Conservation (phyloP, 2,329 filamentous ascomycete species). For the Nectriaceae sp. region DNA sequence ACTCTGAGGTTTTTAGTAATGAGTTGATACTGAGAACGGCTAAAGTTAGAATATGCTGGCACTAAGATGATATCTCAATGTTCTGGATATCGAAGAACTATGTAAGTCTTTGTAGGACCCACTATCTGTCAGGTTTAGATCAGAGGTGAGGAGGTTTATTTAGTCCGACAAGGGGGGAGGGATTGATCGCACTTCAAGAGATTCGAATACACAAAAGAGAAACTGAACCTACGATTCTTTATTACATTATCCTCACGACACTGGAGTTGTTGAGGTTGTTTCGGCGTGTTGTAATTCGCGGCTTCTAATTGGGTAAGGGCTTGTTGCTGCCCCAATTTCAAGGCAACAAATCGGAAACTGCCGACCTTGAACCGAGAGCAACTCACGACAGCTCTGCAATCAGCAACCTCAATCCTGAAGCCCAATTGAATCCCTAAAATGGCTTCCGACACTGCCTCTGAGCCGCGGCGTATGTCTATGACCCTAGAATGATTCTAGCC, state of each 20-base stretch:
- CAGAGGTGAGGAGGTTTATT: too few relatives aligned
- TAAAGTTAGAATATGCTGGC: too few relatives aligned
- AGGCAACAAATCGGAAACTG: constrained; percentile 26
- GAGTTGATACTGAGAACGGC: too few relatives aligned
- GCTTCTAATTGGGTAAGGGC: constrained; percentile 19
- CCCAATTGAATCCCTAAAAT: constrained; percentile 40
- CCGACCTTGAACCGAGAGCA: constrained; percentile 33
- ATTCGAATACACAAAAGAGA: too few relatives aligned
- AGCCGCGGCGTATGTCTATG: constrained; percentile 40
- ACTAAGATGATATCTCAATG: too few relatives aligned
- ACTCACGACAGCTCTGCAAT: constrained; percentile 28
- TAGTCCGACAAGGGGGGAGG: too few relatives aligned
- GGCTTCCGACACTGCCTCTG: constrained; percentile 38
- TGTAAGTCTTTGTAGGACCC: neutral
- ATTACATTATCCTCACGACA: too few relatives aligned
- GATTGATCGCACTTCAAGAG: too few relatives aligned
- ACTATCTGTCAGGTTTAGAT: too few relatives aligned
- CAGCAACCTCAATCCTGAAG: constrained; percentile 29
- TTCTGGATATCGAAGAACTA: too few relatives aligned
- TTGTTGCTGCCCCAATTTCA: constrained; percentile 25
- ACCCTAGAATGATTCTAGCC: constrained; percentile 2
- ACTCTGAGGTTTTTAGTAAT: too few relatives aligned
- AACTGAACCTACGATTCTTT: too few relatives aligned
- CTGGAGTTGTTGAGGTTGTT: neutral
- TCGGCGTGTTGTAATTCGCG: constrained; percentile 27